Evolutionary conservation across 2,329 filamentous ascomycete species (phyloP), one percentile per base, ranked within the genome.

Genomic region (Thielaviopsis cerberus): DNA sequence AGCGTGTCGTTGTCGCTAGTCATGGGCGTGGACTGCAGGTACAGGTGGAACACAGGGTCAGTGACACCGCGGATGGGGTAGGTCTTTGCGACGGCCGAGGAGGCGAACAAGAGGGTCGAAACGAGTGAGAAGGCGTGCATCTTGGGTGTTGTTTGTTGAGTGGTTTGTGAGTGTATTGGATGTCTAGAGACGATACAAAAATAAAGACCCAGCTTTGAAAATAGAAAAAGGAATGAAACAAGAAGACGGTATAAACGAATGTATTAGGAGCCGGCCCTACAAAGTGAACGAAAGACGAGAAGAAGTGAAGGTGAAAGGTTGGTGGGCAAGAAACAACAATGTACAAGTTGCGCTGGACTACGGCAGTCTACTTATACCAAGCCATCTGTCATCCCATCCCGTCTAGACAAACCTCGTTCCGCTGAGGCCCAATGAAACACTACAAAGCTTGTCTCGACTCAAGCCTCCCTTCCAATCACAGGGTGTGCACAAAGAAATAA

Each of bases 11-110:
- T 52, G 24, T 25, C 51, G 48, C 37, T 57, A 1, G 72, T 66
- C 71, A 70, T 62, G 5, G 73, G 67, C 57, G 70, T 69, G 2
- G 71, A 67, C 64, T 78, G 76, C 3, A 79, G 68, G 62, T 79
- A 78, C 23, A 74, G 69, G 63, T 79, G 76, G 62, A 72, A 78
- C 58, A 78, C 73, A 1, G 76, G 76, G 6, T 70, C 69, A 58
- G 69, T 66, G 8, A 77, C 75, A 41, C 72, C 72, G 34, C 75
- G 74, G 61, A 78, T 76, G 63, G 75, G 72, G 64, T 74, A 72
- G 13, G 74, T 68, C 56, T 74, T 74, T 50, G 70, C 69, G 6
- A 65, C 59, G n/a, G 65, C 64, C 3, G 34, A 22, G 51, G 52
- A 24, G 8, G 55, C 23, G 27, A 63, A 41, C 57, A 55, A 27